Conservation (phyloP, 2,329 filamentous ascomycete genomes). For the Fusarium abutilonis region DNA sequence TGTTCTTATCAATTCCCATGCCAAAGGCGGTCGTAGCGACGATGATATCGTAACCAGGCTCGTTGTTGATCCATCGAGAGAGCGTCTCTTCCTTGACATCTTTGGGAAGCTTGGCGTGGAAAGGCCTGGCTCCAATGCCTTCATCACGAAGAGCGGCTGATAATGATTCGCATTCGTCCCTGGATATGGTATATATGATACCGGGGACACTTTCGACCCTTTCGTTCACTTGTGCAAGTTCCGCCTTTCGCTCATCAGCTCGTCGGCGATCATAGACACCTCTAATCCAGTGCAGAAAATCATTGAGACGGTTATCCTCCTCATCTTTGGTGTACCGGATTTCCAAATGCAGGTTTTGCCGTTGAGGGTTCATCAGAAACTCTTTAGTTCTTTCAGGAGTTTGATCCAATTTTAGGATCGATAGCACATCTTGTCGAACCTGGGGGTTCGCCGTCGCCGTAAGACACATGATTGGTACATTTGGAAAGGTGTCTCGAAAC, state of each 20-base stretch:
- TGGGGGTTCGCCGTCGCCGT: constrained; percentile 88
- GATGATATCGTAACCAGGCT: constrained; percentile 85
- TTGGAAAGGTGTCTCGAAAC: constrained; percentile 83
- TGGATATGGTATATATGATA: constrained; percentile 82
- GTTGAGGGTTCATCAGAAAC: constrained; percentile 85
- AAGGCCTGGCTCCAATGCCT: constrained; percentile 77
- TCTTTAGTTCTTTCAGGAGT: constrained; percentile 68
- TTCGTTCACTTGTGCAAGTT: constrained; percentile 64
- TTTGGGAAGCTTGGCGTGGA: constrained; percentile 75
- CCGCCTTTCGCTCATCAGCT: constrained; percentile 65
- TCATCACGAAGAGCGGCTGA: constrained; percentile 72
- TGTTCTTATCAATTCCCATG: constrained; percentile 97
- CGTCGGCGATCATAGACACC: constrained; percentile 75
- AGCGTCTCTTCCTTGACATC: constrained; percentile 77
- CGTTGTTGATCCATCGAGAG: constrained; percentile 75
- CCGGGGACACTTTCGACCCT: constrained; percentile 74
- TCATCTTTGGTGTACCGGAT: constrained; percentile 84
- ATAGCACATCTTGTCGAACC: constrained; percentile 85
- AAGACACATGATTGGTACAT: constrained; percentile 90
- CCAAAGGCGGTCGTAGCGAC: constrained; percentile 96
- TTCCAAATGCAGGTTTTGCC: constrained; percentile 90
- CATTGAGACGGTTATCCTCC: constrained; percentile 73
- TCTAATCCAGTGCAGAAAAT: constrained; percentile 81
- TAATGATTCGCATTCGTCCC: constrained; percentile 78
- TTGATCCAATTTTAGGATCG: constrained; percentile 73